phyloP scores from a whole-genome alignment of 2,329 filamentous ascomycete genomes.

The Venturia aucupariae region DNA sequence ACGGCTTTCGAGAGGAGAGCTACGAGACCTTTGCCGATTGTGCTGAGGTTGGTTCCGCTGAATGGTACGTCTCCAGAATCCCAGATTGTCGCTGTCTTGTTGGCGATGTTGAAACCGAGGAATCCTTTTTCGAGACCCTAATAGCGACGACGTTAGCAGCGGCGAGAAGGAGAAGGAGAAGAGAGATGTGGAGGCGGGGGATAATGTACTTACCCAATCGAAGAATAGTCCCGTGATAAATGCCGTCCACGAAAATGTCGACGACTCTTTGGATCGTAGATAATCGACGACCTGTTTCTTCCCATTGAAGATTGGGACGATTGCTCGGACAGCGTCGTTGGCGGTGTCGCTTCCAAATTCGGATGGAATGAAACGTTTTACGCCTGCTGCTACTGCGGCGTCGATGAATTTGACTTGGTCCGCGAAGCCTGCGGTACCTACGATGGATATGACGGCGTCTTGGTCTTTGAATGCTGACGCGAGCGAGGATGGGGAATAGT shows the following conservation, averaged over 20 bases:
- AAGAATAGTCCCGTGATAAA: slow-evolving; percentile 52
- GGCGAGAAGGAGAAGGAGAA: no score
- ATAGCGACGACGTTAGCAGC: slow-evolving; percentile 4
- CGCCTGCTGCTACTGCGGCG: slow-evolving; percentile 49
- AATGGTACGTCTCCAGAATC: slow-evolving; percentile 48
- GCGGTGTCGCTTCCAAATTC: slow-evolving; percentile 45
- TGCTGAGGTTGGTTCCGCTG: slow-evolving; percentile 41
- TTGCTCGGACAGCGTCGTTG: slow-evolving; percentile 26
- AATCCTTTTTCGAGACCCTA: slow-evolving; percentile 41
- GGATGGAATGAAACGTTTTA: slow-evolving; percentile 52
- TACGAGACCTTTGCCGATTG: slow-evolving; percentile 42
- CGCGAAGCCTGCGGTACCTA: slow-evolving; percentile 33
- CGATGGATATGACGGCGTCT: slow-evolving; percentile 46
- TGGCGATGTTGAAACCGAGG: slow-evolving; percentile 42
- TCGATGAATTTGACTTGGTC: slow-evolving; percentile 47
- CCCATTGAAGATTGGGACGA: slow-evolving; percentile 41
- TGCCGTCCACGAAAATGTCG: slow-evolving; percentile 49
- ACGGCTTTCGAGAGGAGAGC: slow-evolving; percentile 34
- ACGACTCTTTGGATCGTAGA: slow-evolving; percentile 17
- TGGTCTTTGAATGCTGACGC: slow-evolving; percentile 43
- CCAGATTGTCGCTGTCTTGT: slow-evolving; percentile 44
- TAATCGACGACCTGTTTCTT: slow-evolving; percentile 12
- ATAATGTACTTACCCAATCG: slow-evolving; percentile 44
- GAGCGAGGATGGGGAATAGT: slow-evolving; percentile 42
- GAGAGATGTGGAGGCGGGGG: slow-evolving; percentile 9